These are phyloP conservation scores for Meyerozyma smithsonii DNA, from an alignment of 1,139 yeast genomes.

Conservation along the genomic window DNA sequence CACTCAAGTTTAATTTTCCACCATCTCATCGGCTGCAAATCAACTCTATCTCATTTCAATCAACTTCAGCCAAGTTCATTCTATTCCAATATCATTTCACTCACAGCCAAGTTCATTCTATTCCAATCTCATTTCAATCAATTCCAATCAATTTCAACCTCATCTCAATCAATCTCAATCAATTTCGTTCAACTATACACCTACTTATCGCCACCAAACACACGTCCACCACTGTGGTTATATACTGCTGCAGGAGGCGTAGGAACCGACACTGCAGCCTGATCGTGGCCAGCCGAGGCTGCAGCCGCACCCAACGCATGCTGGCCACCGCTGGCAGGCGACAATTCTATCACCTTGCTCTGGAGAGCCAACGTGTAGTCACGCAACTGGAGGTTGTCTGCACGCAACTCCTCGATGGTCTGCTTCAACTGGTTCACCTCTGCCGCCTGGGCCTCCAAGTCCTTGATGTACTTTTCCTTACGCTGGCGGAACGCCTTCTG, in stretches of 20 bases:
- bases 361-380: slow-evolving; percentile 71
- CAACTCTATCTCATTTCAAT: too few species aligned
- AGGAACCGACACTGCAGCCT: slow-evolving; percentile 1
- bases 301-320: slow-evolving; percentile 6
- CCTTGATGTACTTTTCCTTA: slow-evolving; percentile 72
- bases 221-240: neutral
- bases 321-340: slow-evolving; percentile 7
- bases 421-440: slow-evolving; percentile 57
- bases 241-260: slow-evolving; percentile 1
- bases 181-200: neutral
- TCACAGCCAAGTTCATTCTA: too few species aligned
- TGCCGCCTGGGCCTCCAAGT: slow-evolving; percentile 64
- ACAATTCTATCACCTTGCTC: slow-evolving; percentile 53
- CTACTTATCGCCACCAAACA: neutral
- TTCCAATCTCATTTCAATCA: too few species aligned
- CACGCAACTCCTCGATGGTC: slow-evolving; percentile 57
- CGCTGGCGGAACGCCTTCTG: slow-evolving; percentile 84
- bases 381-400: slow-evolving; percentile 67
- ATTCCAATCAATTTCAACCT: neutral
- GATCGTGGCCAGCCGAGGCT: slow-evolving; percentile 3
- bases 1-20: too few species aligned
- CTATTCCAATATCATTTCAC: too few species aligned
- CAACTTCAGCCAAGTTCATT: too few species aligned
- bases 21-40: too few species aligned
- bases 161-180: neutral